Base-by-base conservation (phyloP, 129 eudicot species). In the Glebionis coronaria region DNA sequence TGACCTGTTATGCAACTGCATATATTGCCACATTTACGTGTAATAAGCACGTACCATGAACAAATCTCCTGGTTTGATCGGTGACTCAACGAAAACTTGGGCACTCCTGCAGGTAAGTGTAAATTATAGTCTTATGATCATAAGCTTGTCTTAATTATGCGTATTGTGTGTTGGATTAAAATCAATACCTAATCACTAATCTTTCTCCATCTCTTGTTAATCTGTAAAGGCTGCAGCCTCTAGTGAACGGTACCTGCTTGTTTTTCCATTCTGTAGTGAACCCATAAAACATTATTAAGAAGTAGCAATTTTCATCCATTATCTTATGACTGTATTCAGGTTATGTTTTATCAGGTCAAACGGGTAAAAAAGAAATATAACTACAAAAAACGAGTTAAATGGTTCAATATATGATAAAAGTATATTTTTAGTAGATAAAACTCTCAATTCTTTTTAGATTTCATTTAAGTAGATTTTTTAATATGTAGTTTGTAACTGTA, bases 221-320 rank as follows among this genome's bases (percentile, higher is more conserved):
- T 69, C 61, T 79, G 73, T 68, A 92, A 50, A 74, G 73, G 84
- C 95, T 88, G 82, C 91, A 78, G 53, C 98, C 98, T 88, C 88
- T 80, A 10, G 95, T 82, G 80, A 84, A 84, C 11, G 97, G 98
- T 44, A 93, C 84, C 79, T 78, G 87, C 49, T 79, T 85, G 66
- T 84, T 82, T 75, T 86, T 84, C 98, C 98, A 93, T 53, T 84
- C 97, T 88, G 82, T 38, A 35, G 16, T 20, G 47, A 50, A 59
- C 23, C 38, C 10, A 1, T 21, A 51, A 67, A 68, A 42, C 13
- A 51, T 68, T 53, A 49, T 47, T 55, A 55, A 40, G 0, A 57
- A 5, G 8, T 19, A 12, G 3, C 49, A 25, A 18, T 56, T 13
- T 44, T 6, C 11, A 56, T 2, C 1, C 6, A 2, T 56, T 10